These are phyloP conservation scores for Chimonanthus praecox DNA, from an alignment of 164 flowering plant genomes.

Conservation along the genomic window DNA sequence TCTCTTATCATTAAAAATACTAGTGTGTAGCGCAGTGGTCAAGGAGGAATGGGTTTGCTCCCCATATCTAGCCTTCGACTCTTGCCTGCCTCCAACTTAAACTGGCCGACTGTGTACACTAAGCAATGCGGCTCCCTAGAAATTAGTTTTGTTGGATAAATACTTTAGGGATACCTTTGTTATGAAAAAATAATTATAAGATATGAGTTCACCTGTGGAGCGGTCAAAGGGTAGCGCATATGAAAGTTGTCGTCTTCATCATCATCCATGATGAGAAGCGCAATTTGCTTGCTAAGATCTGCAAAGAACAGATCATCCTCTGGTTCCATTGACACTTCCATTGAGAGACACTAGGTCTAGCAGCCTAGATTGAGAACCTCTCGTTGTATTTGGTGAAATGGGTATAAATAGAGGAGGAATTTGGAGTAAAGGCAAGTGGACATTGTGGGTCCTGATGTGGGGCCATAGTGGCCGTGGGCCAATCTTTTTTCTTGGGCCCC, in stretches of 20 bases:
- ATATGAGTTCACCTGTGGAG: slow-evolving; percentile 40
- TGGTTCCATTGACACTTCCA: slow-evolving; percentile 27
- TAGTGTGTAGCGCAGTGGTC: too few relatives aligned
- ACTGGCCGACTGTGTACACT: not conserved
- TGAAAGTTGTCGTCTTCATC: slow-evolving; percentile 33
- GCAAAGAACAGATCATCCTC: slow-evolving; percentile 76
- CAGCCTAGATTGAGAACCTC: not conserved
- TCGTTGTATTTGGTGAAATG: not conserved
- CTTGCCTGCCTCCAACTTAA: too few relatives aligned
- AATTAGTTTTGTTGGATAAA: not conserved
- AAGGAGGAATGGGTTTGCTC: too few relatives aligned
- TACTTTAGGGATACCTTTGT: not conserved
- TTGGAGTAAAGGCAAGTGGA: slow-evolving; percentile 3
- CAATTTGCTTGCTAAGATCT: slow-evolving; percentile 67
- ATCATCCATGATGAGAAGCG: slow-evolving; percentile 80
- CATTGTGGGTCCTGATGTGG: slow-evolving; percentile 26
- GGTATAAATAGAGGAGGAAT: slow-evolving; percentile 23
- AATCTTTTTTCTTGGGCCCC: slow-evolving; percentile 35
- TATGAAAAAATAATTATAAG: too few relatives aligned
- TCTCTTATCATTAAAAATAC: too few relatives aligned
- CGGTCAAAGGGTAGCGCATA: slow-evolving; percentile 33
- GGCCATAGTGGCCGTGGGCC: slow-evolving; percentile 31
- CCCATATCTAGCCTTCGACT: too few relatives aligned
- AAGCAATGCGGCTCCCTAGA: not conserved
- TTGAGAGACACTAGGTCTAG: not conserved